Evolutionary conservation across 75 land plant genomes (phyloP).

Genomic region (Sequoia sempervirens): DNA sequence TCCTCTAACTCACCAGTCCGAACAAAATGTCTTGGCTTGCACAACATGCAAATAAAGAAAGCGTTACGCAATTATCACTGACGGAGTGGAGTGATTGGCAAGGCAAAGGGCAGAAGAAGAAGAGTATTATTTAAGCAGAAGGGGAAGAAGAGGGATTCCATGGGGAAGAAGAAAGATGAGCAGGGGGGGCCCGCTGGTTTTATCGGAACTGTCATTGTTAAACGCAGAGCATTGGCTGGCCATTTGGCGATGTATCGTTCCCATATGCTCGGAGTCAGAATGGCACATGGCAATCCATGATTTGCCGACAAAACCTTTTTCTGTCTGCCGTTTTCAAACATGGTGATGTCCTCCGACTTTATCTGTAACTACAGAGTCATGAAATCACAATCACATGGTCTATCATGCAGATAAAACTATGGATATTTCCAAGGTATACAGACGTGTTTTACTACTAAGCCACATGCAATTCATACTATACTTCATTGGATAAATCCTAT

Average conservation of each 20-base stretch:
- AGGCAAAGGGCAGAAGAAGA: neutral
- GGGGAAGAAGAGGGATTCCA: neutral
- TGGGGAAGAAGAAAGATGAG: too few relatives aligned
- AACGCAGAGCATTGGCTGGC: neutral
- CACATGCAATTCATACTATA: too few relatives aligned
- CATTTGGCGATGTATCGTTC: neutral
- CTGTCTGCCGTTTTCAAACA: neutral
- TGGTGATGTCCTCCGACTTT: neutral
- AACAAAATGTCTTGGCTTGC: neutral
- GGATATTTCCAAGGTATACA: neutral
- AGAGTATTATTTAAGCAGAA: neutral
- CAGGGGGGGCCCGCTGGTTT: too few relatives aligned
- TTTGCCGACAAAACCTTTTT: neutral
- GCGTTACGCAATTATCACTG: neutral
- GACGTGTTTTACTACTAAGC: too few relatives aligned
- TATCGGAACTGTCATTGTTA: too few relatives aligned
- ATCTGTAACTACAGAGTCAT: neutral
- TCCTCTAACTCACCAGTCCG: neutral
- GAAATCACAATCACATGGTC: slow-evolving; percentile 1
- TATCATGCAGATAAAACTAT: neutral
- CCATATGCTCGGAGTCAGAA: neutral
- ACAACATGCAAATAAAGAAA: neutral
- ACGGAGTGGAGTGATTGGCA: neutral
- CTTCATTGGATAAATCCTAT: too few relatives aligned
- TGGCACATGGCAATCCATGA: neutral